Conservation (phyloP, 2,329 filamentous ascomycete species). For the Aschersonia sp. region DNA sequence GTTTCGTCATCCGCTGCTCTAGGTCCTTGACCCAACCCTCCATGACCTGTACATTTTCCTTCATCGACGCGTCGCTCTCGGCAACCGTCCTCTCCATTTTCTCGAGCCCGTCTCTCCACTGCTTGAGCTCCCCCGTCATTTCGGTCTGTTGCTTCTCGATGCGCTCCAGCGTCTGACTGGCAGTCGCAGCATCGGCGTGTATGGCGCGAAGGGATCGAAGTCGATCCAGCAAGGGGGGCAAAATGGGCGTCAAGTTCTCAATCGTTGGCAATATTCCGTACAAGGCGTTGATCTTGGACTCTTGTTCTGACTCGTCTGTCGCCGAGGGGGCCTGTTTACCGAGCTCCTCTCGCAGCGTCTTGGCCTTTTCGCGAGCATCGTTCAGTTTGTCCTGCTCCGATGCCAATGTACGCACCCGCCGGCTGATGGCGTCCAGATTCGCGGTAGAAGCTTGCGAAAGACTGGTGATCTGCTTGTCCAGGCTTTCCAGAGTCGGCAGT, state of each 20-base stretch:
- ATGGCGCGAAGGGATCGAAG: slow-evolving; percentile 71
- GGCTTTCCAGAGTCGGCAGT: slow-evolving; percentile 63
- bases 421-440: slow-evolving; percentile 57
- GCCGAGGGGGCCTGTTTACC: slow-evolving; percentile 28
- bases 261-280: slow-evolving; percentile 83
- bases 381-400: slow-evolving; percentile 60
- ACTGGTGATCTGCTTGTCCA: slow-evolving; percentile 68
- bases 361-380: slow-evolving; percentile 48
- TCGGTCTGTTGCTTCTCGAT: slow-evolving; percentile 70
- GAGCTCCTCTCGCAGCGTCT: slow-evolving; percentile 44
- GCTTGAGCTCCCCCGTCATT: slow-evolving; percentile 68
- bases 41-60: slow-evolving; percentile 69
- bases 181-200: slow-evolving; percentile 74
- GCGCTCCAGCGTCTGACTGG: slow-evolving; percentile 60
- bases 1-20: slow-evolving; percentile 57
- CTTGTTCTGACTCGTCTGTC: slow-evolving; percentile 49
- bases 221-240: slow-evolving; percentile 75
- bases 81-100: slow-evolving; percentile 64
- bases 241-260: slow-evolving; percentile 67
- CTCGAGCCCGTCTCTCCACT: slow-evolving; percentile 70
- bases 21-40: slow-evolving; percentile 80
- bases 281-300: slow-evolving; percentile 77
- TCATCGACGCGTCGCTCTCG: slow-evolving; percentile 54
- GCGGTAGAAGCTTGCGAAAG: slow-evolving; percentile 59
- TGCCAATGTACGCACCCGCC: slow-evolving; percentile 53